Base-by-base conservation (phyloP, 805 yeast genomes). In the Ogataea degrootiae region DNA sequence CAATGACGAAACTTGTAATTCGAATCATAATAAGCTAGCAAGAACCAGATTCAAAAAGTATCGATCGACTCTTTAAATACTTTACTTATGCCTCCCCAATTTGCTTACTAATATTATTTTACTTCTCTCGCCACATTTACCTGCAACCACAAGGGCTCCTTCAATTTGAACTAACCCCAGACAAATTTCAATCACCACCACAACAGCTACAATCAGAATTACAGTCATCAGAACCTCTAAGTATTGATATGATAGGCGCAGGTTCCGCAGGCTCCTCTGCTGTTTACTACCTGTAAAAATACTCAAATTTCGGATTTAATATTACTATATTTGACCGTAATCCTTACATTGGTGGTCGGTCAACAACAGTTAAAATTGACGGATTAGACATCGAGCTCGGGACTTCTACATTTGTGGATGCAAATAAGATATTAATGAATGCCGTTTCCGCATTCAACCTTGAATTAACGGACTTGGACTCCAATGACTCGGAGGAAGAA, bases 241-340 rank as follows among this genome's bases (percentile, higher is more conserved):
- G 44, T 26, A 54, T 73, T 15, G 78, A 77, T 2, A 68, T 74
- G 21, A 63, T 73, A 31, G 81, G 82, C 2, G 77, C 80, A 0
- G 82, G 81, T 4, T 72, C 81, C 3, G 79, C 75, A 9, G 81
- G 82, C 1, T 59, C 78, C 0, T 60, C 75, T 3, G 63, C 74
- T n/a, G 74, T 80, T 3, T 70, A 73, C 52, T 66, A 76, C 48
- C 61, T 75, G 14, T 70, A 72, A 36, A 67, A 65, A 41, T 74
- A 57, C 52, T 61, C 74, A 1, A 54, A 62, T 31, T 51, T 57
- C 41, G 48, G 50, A 0, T 71, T 54, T 48, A 63, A 74, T 42
- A 62, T 76, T 42, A 71, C 75, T 0, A 56, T 76, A 1, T 76
- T 65, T 54, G 82, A 76, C 38, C 47, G 56, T 16, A 63, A 62